These are phyloP conservation scores for Phytophthora tentaculata DNA, from an alignment of 352 stramenopile genomes.

Conservation along the genomic window DNA sequence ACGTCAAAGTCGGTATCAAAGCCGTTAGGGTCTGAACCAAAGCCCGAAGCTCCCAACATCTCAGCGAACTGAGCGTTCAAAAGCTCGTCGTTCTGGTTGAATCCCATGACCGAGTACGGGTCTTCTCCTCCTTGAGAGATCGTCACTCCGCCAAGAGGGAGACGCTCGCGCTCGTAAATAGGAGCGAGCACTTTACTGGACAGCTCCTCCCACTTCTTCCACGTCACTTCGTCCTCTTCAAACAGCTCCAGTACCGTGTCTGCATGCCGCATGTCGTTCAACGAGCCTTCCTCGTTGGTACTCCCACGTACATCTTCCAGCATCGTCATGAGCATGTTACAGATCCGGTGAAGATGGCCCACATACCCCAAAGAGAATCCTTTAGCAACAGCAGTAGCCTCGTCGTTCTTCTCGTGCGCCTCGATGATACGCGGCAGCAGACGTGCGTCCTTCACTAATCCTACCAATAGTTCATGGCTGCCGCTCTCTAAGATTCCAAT, in stretches of 20 bases:
- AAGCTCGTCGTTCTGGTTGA: conserved; percentile 75
- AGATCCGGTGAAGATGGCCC: conserved; percentile 85
- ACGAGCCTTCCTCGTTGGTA: conserved; percentile 57
- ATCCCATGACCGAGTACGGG: conserved; percentile 76
- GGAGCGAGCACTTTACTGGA: conserved; percentile 68
- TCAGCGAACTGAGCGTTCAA: conserved; percentile 87
- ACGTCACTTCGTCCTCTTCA: conserved; percentile 74
- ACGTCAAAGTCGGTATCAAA: conserved; percentile 85
- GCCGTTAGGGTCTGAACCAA: conserved; percentile 51
- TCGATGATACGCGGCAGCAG: conserved; percentile 79
- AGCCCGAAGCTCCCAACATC: conserved; percentile 78
- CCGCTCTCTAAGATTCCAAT: conserved; percentile 84
- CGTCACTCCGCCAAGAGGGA: conserved; percentile 74
- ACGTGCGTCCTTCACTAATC: conserved; percentile 78
- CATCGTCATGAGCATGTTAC: conserved; percentile 87
- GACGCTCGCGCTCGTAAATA: conserved; percentile 80
- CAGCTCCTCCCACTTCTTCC: conserved; percentile 84
- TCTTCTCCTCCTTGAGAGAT: conserved; percentile 66
- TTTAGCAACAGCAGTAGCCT: conserved; percentile 57
- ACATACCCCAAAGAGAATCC: conserved; percentile 83
- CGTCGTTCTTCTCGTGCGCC: conserved; percentile 81
- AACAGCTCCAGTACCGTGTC: conserved; percentile 84
- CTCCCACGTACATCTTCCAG: conserved; percentile 76
- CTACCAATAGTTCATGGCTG: conserved; percentile 71
- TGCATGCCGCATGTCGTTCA: conserved; percentile 89